Evolutionary conservation across 768 basidiomycete genomes (phyloP).

Genomic region (Peribolospora kevripleyi): DNA sequence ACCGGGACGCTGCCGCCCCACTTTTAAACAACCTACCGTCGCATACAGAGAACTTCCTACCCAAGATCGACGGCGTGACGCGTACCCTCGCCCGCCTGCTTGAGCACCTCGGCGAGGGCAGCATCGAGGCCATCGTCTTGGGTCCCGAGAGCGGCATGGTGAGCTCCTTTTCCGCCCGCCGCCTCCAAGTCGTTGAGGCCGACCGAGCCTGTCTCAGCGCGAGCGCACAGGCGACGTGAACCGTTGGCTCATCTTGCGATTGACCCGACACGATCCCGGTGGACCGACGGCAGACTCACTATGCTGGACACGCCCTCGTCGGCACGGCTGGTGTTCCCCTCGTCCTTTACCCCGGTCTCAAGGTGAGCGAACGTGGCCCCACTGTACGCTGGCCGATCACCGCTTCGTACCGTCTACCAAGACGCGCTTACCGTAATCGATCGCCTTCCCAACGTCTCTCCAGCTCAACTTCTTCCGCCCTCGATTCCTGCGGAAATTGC

Average conservation of each 20-base stretch:
- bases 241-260: background rate
- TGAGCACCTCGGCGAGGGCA: conserved; percentile 22
- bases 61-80: conserved; percentile 25
- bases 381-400: background rate
- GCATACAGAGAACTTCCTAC: conserved; percentile 12
- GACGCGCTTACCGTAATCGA: background rate
- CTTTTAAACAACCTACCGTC: too few relatives aligned
- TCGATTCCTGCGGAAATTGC: conserved; percentile 17
- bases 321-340: conserved; percentile 24
- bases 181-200: background rate
- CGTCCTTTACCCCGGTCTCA: conserved; percentile 23
- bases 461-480: conserved; percentile 26
- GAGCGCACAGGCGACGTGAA: too few relatives aligned
- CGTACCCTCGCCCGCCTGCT: conserved; percentile 24
- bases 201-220: too few relatives aligned
- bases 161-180: conserved; percentile 1
- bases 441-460: background rate
- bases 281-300: conserved; percentile 11
- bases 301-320: conserved; percentile 23
- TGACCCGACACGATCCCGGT: background rate
- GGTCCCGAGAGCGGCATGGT: conserved; percentile 22
- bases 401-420: background rate
- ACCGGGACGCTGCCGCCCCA: too few relatives aligned
- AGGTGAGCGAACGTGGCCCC: conserved; percentile 3
- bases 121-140: conserved; percentile 25